Base-by-base conservation (phyloP, 148 eudicot genomes). In the Fagopyrum esculentum region DNA sequence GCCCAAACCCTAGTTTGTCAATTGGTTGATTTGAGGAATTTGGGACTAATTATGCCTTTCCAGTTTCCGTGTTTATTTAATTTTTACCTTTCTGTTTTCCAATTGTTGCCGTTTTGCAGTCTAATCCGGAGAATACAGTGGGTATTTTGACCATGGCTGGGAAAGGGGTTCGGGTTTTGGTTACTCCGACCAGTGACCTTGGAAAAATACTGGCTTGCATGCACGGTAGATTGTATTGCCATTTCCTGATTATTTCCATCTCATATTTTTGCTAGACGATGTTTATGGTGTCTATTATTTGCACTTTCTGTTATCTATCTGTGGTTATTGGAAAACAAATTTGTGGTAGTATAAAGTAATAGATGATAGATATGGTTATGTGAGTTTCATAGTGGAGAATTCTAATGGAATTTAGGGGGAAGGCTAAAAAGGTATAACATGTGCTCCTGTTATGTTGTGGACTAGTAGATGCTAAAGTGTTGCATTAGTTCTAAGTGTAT, bases 81-180 rank as follows among this genome's bases (percentile, higher is more conserved):
- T n/a, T 19, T 22, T 45, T 19, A 17, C 4, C 10, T 40, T 8
- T 8, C 10, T 40, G 35, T 17, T 74, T 75, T 50, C 48, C 60
- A 43, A 55, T 46, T 12, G 7, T 2, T 59, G 11, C 15, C 64
- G 2, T 61, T 9, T 51, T 74, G 81, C 84, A 96, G 99, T 85
- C 94, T 30, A 96, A 96, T 89, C 98, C 98, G 30, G 99, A 96
- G 86, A 96, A 90, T 78, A 96, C 99, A 8, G 99, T 96, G 61
- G 99, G 99, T 66, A 89, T 92, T 59, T 73, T 96, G 75, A 96
- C 98, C 12, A 96, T 96, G 99, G 98, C 98, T 47, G 98, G 98
- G 40, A 92, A 92, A 85, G 99, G 99, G 35, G 98, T 92, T 82
- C 97, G 98, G 6, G 99, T 96, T 59, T 82, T 96, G 86, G 97